Percentiles rank a stretch among this genome's conserved stretches.
Conservation (phyloP, 139 green algal species). For the Edaphochlamys debaryana region DNA sequence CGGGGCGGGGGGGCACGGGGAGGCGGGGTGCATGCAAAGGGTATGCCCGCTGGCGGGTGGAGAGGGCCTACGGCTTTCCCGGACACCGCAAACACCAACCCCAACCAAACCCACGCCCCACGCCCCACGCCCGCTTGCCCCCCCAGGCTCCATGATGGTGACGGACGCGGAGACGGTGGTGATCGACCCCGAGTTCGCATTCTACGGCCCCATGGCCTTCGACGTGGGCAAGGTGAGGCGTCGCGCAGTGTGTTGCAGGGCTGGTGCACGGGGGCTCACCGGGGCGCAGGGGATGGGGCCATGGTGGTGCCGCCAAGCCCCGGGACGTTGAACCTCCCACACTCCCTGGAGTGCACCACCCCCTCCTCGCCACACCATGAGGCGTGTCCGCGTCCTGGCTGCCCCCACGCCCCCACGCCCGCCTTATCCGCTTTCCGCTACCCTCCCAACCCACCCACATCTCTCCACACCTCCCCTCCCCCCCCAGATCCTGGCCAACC, state of each 20-base stretch:
- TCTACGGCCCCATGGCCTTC: slow-evolving; percentile 95
- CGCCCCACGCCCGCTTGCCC: not conserved
- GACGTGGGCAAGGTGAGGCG: slow-evolving; percentile 90
- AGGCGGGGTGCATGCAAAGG: not conserved
- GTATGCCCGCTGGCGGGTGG: not conserved
- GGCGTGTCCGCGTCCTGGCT: too few relatives aligned
- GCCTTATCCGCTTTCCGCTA: too few relatives aligned
- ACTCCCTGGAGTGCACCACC: too few relatives aligned
- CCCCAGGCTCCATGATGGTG: slow-evolving; percentile 90
- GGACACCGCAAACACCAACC: too few relatives aligned
- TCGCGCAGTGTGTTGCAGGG: not conserved
- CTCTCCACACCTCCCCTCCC: not conserved
- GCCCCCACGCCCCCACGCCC: too few relatives aligned
- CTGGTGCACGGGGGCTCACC: not conserved
- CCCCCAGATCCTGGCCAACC: slow-evolving; percentile 84
- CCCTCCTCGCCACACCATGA: too few relatives aligned
- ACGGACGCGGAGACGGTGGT: slow-evolving; percentile 65
- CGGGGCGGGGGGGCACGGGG: not conserved
- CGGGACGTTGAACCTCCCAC: not conserved
- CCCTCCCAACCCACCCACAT: too few relatives aligned
- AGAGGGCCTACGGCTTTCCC: too few relatives aligned
- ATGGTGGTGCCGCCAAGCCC: not conserved
- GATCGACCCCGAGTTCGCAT: slow-evolving; percentile 98
- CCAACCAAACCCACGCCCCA: not conserved
- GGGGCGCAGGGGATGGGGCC: not conserved